Conservation (phyloP, 805 yeast species). For the Schwanniomyces polymorphus region DNA sequence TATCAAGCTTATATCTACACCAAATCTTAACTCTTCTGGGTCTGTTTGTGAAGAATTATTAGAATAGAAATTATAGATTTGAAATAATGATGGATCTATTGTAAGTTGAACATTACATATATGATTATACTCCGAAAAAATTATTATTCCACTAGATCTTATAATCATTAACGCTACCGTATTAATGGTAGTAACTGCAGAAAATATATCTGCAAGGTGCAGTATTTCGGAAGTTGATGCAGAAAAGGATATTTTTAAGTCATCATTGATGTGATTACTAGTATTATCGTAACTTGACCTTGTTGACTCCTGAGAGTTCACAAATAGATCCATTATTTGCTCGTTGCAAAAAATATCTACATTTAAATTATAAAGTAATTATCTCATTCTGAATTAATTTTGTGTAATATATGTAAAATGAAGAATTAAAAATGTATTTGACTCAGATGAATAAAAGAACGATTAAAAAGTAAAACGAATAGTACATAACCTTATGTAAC, state of each 20-base stretch:
- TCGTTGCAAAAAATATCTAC: neutral
- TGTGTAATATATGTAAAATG: neutral
- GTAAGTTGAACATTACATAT: slow-evolving; percentile 32
- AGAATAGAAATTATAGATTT: slow-evolving; percentile 21
- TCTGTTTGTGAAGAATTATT: slow-evolving; percentile 3
- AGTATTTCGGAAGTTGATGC: slow-evolving; percentile 38
- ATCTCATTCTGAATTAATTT: neutral
- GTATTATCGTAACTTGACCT: neutral
- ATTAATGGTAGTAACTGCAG: slow-evolving; percentile 29
- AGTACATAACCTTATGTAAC: neutral
- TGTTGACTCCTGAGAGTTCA: neutral
- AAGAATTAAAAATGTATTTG: neutral
- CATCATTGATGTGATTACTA: neutral
- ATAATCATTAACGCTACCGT: slow-evolving; percentile 36
- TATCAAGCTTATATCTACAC: slow-evolving; percentile 36
- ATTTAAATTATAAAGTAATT: neutral
- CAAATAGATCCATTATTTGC: neutral
- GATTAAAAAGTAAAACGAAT: neutral
- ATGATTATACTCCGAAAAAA: slow-evolving; percentile 38
- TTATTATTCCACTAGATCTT: slow-evolving; percentile 28
- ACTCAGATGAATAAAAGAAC: neutral
- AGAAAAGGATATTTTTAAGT: slow-evolving; percentile 18
- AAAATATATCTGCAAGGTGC: slow-evolving; percentile 38
- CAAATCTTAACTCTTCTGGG: slow-evolving; percentile 19
- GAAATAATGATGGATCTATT: slow-evolving; percentile 38